Base-by-base conservation (phyloP, 176 grass and related monocot genomes). In the Avena sativa region DNA sequence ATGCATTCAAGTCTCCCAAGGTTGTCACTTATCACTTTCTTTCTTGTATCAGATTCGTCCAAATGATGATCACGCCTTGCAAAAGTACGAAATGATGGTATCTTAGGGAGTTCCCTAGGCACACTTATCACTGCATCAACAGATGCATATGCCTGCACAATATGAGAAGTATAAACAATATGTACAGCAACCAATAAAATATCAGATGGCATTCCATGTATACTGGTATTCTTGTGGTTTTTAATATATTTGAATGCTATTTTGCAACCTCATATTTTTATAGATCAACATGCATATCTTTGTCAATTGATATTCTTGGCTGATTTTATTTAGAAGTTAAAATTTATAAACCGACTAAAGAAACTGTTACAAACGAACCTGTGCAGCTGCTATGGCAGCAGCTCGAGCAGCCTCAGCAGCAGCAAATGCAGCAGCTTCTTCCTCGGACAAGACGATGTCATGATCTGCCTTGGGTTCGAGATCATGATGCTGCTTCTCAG, bases 71-170 rank as follows among this genome's bases (percentile, higher is more conserved):
- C 92, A 83, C 94, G 88, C 52, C 86, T 95, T 1, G 91, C 94
- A 90, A 99, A 99, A 86, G 89, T 87, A 36, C 96, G 86, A 50
- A 99, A 99, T 81, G 97, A 96, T 76, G 92, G 97, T 91, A 99
- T 99, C 85, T 99, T 96, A 60, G 97, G 97, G 79, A 99, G 97
- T 63, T 99, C 90, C 15, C 81, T 89, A 73, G 81, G 88, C 80
- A 85, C 87, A 85, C 44, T 93, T 70, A 85, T 90, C 90, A 89
- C 97, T 79, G 92, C 94, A 76, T 99, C 91, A 59, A 85, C 90
- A 85, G 92, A 94, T 91, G 97, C 97, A 93, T 93, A 99, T 38
- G 94, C 97, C 97, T 99, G 60, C 82, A 91, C 13, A 81, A 78
- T 79, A 84, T 47, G 76, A 58, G 12, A 71, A 67, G 21, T 60